phyloP scores from a whole-genome alignment of 2,329 filamentous ascomycete genomes.

The Plectosphaerella plurivora region DNA sequence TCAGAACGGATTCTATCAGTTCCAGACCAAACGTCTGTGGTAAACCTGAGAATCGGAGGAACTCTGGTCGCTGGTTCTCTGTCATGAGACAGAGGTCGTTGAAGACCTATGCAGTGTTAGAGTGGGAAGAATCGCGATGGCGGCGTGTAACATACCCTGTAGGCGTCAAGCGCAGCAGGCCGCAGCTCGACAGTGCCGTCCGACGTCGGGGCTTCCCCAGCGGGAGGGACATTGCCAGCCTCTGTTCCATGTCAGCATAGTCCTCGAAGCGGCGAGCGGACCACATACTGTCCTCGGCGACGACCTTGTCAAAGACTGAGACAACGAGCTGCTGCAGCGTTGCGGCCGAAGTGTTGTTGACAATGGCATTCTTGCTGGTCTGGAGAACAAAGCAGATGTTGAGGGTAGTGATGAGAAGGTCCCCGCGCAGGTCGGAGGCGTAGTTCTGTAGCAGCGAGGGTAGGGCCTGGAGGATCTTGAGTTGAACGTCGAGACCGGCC shows the following conservation, averaged over 20 bases:
- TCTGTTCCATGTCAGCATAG: constrained; percentile 24
- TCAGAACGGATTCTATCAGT: constrained; percentile 84
- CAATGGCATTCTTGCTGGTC: constrained; percentile 85
- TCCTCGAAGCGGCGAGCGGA: background rate
- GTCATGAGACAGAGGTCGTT: constrained; percentile 86
- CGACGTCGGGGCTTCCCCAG: constrained; percentile 63
- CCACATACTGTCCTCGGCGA: constrained; percentile 69
- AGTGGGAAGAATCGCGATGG: background rate
- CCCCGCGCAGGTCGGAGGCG: constrained; percentile 71
- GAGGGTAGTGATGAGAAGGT: constrained; percentile 74
- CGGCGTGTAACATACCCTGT: constrained; percentile 47
- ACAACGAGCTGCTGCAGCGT: constrained; percentile 92
- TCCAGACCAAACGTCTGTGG: constrained; percentile 84
- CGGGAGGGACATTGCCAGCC: constrained; percentile 45
- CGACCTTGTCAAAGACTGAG: constrained; percentile 88
- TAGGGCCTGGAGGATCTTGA: constrained; percentile 91
- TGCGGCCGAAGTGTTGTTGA: constrained; percentile 94
- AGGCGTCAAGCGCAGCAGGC: constrained; percentile 79
- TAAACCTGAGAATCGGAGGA: constrained; percentile 73
- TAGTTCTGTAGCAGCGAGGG: constrained; percentile 91
- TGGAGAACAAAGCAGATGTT: constrained; percentile 92
- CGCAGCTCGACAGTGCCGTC: constrained; percentile 63
- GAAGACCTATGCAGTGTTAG: constrained; percentile 55
- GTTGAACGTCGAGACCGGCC: constrained; percentile 80
- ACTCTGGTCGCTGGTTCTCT: constrained; percentile 78